Base-by-base conservation (phyloP, 805 yeast species). In the Babjeviella inositovora region DNA sequence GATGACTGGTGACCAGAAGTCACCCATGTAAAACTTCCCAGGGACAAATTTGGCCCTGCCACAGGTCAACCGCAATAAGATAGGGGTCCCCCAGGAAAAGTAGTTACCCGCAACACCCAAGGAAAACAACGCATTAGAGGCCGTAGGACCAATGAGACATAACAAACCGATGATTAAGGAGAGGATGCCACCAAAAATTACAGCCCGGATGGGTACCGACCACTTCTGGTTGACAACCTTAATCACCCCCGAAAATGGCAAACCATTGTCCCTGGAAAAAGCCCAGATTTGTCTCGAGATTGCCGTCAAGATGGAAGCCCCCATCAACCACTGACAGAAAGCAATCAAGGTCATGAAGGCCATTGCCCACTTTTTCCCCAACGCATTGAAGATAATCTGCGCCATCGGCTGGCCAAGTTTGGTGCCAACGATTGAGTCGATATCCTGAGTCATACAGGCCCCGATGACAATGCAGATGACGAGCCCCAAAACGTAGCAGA, bases 261-360 rank as follows among this genome's bases (percentile, higher is more conserved):
- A 54, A 9, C 82, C 84, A 35, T 72, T 70, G 41, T 75, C 87
- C 49, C 87, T 63, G 19, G 80, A 70, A 43, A 73, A 70, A 2
- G 82, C 81, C 70, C 76, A 74, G 23, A 70, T 57, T 42, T 73
- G 82, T 43, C 84, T 61, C 5, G 79, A 70, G 5, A 65, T 59
- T 7, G 81, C 80, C 22, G 70, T 58, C 22, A 70, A 48, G 25
- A 65, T 57, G 3, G 75, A 66, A 13, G 66, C 56, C 10, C 76
- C 75, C 80, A 72, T 73, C 25, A 71, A 46, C 43, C 63, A 69
- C 40, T 71, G 80, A 12, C 76, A 68, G 30, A 57, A 39, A 7
- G 70, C 60, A 39, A 70, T 61, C 23, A 72, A 33, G 4, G 66
- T 33, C 71, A 72, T 65, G 31, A 71, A 55, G 0, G 72, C 74